Evolutionary conservation across 192 early-diverging fungal genomes (phyloP).

Genomic region (Backusella tarrabulga): DNA sequence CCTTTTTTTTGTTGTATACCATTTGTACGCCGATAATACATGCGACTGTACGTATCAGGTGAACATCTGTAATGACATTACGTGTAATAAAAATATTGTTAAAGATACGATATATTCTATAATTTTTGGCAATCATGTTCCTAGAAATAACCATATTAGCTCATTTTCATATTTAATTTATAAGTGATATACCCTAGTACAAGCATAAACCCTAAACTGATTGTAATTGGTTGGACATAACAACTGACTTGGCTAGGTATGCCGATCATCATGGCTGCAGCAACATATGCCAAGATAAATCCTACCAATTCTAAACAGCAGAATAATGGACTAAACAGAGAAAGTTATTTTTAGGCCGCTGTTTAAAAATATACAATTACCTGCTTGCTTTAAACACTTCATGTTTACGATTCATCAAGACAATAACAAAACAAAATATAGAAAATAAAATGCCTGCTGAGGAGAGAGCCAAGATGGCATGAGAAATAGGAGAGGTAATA

Average conservation of each 20-base stretch:
- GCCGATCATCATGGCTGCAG: constrained; percentile 38
- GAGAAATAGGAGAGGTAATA: constrained; percentile 36
- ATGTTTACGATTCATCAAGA: constrained; percentile 36
- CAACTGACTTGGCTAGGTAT: constrained; percentile 38
- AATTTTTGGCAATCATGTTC: constrained; percentile 56
- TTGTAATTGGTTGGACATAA: constrained; percentile 33
- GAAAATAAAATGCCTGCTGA: constrained; percentile 39
- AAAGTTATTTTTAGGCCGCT: not conserved
- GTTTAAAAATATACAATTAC: constrained; percentile 18
- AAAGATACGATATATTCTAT: constrained; percentile 54
- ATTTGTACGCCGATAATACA: constrained; percentile 34
- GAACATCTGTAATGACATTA: constrained; percentile 44
- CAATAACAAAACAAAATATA: constrained; percentile 33
- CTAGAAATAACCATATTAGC: constrained; percentile 29
- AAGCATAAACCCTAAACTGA: constrained; percentile 43
- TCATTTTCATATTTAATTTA: not conserved
- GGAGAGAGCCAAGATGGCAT: constrained; percentile 37
- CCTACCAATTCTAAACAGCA: constrained; percentile 51
- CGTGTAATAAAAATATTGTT: constrained; percentile 52
- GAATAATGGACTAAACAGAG: constrained; percentile 41
- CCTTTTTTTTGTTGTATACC: constrained; percentile 22
- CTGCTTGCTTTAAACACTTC: constrained; percentile 50
- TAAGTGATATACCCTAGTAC: constrained; percentile 28
- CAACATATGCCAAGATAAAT: constrained; percentile 44
- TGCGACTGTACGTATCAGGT: constrained; percentile 43